Percentiles rank a stretch among this genome's conserved stretches.
Evolutionary conservation across 2,329 filamentous ascomycete genomes (phyloP).

Genomic region (Rutstroemia sp.): DNA sequence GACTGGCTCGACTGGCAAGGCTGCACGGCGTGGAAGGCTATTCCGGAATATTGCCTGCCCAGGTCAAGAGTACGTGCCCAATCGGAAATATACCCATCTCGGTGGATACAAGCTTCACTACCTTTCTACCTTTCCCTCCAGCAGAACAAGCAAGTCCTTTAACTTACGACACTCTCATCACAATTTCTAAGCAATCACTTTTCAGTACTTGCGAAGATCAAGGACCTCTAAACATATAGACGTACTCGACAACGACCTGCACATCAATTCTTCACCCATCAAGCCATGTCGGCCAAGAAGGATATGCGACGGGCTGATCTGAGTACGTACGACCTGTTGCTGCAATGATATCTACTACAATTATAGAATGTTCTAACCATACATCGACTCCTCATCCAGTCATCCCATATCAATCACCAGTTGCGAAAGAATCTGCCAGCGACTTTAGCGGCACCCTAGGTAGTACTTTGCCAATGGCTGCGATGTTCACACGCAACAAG

Average conservation of each 20-base stretch:
- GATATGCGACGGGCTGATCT: constrained; percentile 71
- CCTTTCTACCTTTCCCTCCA: too few species aligned
- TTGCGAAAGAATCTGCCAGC: constrained; percentile 50
- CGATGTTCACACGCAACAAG: constrained; percentile 89
- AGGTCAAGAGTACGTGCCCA: too few species aligned
- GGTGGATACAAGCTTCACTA: too few species aligned
- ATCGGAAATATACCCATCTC: too few species aligned
- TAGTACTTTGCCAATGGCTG: constrained; percentile 89
- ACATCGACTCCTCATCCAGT: constrained; percentile 46
- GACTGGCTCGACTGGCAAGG: too few species aligned
- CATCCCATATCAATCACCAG: constrained; percentile 79
- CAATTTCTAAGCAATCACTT: too few species aligned
- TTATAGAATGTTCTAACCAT: not conserved
- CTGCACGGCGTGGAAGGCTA: too few species aligned
- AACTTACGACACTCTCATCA: too few species aligned
- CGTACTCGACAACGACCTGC: not conserved
- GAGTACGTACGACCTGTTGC: constrained; percentile 41
- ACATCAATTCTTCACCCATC: not conserved
- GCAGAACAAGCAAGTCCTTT: too few species aligned
- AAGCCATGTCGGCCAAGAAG: constrained; percentile 51
- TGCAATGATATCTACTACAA: too few species aligned
- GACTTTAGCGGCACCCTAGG: constrained; percentile 66
- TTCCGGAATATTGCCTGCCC: too few species aligned
- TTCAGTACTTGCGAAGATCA: too few species aligned
- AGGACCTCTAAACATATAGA: not conserved